Evolutionary conservation across 768 basidiomycete genomes (phyloP).

Genomic region (Coprinopsis cinerea): DNA sequence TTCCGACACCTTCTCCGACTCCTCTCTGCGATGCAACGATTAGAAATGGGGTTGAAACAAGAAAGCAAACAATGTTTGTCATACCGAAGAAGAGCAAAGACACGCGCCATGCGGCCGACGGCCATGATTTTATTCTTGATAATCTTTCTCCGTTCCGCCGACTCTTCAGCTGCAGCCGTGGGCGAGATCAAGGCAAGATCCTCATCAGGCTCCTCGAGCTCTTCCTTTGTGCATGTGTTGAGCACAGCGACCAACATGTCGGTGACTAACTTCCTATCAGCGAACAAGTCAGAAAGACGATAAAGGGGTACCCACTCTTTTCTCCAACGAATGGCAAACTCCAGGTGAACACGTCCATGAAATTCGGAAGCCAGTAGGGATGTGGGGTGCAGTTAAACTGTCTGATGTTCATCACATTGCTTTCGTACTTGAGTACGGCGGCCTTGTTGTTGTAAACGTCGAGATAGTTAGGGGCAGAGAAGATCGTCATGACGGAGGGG

Average conservation of each 20-base stretch:
- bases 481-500: constrained; percentile 99
- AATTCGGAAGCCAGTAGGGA: constrained; percentile 97
- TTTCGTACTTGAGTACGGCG: constrained; percentile 97
- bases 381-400: constrained; percentile 98
- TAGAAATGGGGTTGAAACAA: background rate
- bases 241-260: constrained; percentile 98
- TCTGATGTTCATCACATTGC: constrained; percentile 97
- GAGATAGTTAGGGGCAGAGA: constrained; percentile 96
- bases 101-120: constrained; percentile 92
- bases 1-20: constrained; percentile 96
- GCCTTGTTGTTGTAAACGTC: constrained; percentile 99
- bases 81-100: constrained; percentile 92
- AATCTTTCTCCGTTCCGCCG: constrained; percentile 72
- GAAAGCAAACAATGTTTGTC: constrained; percentile 20
- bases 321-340: constrained; percentile 96
- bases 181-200: constrained; percentile 37
- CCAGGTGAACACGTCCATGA: constrained; percentile 99
- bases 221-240: constrained; percentile 93
- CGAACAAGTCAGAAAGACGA: constrained; percentile 4
- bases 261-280: constrained; percentile 57
- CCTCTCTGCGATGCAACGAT: constrained; percentile 56
- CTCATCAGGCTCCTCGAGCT: constrained; percentile 83
- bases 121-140: constrained; percentile 99
- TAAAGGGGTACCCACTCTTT: constrained; percentile 62
- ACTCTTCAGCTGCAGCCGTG: constrained; percentile 38